Base-by-base conservation (phyloP, 148 eudicot species). In the Fagopyrum homotropicum region DNA sequence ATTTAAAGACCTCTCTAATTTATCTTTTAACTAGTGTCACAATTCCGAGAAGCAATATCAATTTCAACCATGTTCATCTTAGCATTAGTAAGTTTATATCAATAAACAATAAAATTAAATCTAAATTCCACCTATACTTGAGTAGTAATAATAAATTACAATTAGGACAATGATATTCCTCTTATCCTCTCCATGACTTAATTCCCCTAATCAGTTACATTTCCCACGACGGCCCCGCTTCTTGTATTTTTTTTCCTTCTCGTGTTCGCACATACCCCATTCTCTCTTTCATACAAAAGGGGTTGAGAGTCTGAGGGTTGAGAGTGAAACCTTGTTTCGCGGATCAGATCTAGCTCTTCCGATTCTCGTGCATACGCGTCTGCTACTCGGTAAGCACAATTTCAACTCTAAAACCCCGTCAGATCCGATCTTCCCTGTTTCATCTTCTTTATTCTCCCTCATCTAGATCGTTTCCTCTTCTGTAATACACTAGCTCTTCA, bases 401-500 rank as follows among this genome's bases (percentile, higher is more conserved):
- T 17, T 40, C 71, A 35, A 66, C 71, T 43, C 9, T 68, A 45
- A 75, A n/a, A 52, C 56, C 79, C 50, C 2, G 2, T 80, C 77
- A 72, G 7, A 5, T 80, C 77, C 57, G 7, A 5, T 55, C 72
- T 49, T 55, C 29, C 17, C 45, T 15, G 9, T 35, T 50, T 19
- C 74, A 15, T 70, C 15, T 54, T 12, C 47, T 9, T 17, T 15
- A 22, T 7, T 69, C 63, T 54, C 63, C 74, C 45, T 66, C 50
- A 56, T 9, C 19, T 66, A 35, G 6, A 29, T 15, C 7, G 6
- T 35, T 63, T 63, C 47, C 43, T 40, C 47, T 66, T 66, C 71
- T 17, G 19, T 66, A 15, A 1, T 35, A 35, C 40, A 35, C 1
- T 66, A 4, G 45, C 46, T 66, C 71, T 66, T 15, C 1, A 19